A percentile compares a stretch with the other conserved stretches of the same genome.
Evolutionary conservation across 2,329 filamentous ascomycete genomes (phyloP).

Genomic region (Rutstroemia sp.): DNA sequence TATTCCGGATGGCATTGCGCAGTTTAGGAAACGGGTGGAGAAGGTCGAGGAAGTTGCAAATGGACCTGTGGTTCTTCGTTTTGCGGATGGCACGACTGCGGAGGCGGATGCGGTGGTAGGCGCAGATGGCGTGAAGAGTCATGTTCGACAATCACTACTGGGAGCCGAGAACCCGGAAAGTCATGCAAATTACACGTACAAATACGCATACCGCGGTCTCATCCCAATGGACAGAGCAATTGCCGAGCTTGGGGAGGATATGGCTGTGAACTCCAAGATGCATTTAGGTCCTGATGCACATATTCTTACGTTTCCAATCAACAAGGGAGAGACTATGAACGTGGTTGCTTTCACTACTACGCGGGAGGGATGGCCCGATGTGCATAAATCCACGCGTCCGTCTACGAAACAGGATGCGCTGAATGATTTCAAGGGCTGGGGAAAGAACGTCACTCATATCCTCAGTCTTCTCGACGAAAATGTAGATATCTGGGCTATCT

Average conservation of each 20-base stretch:
- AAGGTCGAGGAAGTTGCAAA: background rate
- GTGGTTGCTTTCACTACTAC: slow-evolving; percentile 27
- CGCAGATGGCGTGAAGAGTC: slow-evolving; percentile 57
- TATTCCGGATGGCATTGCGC: background rate
- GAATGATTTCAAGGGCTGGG: slow-evolving; percentile 31
- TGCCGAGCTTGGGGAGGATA: slow-evolving; percentile 39
- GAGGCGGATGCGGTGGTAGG: slow-evolving; percentile 45
- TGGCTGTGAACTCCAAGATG: slow-evolving; percentile 42
- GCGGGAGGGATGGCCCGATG: slow-evolving; percentile 27
- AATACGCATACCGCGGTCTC: slow-evolving; percentile 55
- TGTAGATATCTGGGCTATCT: slow-evolving; percentile 41
- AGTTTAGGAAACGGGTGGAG: background rate
- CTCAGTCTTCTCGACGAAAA: slow-evolving; percentile 16
- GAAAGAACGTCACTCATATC: slow-evolving; percentile 12
- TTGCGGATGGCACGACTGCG: background rate
- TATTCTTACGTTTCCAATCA: slow-evolving; percentile 51
- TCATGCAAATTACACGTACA: slow-evolving; percentile 40
- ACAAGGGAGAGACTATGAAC: slow-evolving; percentile 47
- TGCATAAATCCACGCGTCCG: slow-evolving; percentile 31
- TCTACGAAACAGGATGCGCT: slow-evolving; percentile 30
- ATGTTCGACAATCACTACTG: slow-evolving; percentile 43
- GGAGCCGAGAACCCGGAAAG: slow-evolving; percentile 29
- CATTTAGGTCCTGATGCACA: slow-evolving; percentile 45
- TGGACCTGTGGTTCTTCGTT: background rate
- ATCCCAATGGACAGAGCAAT: slow-evolving; percentile 50